Base-by-base conservation (phyloP, 1,284 basidiomycete species). In the Vanrija sp. region DNA sequence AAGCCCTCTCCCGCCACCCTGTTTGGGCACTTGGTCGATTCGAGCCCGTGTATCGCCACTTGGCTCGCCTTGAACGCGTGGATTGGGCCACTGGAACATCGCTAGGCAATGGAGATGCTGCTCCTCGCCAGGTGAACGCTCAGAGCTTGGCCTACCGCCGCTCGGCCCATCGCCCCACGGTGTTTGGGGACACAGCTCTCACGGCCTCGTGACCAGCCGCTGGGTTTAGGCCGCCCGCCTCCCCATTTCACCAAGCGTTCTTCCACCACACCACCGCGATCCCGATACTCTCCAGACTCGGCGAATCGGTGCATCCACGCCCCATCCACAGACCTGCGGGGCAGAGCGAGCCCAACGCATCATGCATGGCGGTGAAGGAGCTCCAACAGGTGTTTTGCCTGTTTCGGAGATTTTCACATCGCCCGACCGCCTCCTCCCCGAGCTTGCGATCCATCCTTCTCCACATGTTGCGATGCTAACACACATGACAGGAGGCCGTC, bases 401-500 rank as follows among this genome's bases (percentile, higher is more conserved):
- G 45, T 66, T 71, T 52, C 52, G 64, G 63, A 59, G 51, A 51
- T 61, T 63, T 52, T 44, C 22, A 25, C 47, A 39, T 35, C 46
- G 22, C 46, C 41, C 37, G 23, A 19, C 38, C 42, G 24, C 27
- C 18, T 36, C 42, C 15, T 12, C 18, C 42, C 31, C 20, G 15
- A n/a, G 27, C 15, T 45, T 49, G 16, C 14, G 18, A 9, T 22
- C 44, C 14, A 25, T 18, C 41, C 25, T 23, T 23, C 41, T 16
- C 19, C 22, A 24, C 41, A 45, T 41, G 19, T 44, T 2, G 31
- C 31, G 31, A 31, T 31, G 10, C 31, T 31, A 14, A 31, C 31
- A 55, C 46, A 50, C 43, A 31, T 12, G 60, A 51, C 69, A 79
- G 76, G 89, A 93, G 79, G 89, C 88, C 67, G 89, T 95, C 76